Evolutionary conservation across 345 rosid species (phyloP).

Genomic region (Iberis pinnata): DNA sequence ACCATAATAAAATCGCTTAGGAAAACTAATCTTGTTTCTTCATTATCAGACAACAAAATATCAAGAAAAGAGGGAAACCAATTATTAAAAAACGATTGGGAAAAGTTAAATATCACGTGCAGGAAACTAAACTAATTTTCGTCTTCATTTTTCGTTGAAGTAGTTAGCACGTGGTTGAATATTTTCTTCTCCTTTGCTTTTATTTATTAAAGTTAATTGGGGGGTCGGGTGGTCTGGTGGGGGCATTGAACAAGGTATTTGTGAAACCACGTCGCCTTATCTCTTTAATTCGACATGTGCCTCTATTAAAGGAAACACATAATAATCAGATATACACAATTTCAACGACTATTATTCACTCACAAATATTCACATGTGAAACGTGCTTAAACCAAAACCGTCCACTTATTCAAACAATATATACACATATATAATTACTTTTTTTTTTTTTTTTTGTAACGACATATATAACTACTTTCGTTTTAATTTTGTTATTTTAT

Average conservation of each 20-base stretch:
- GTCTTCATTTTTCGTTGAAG: neutral
- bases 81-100: too few species aligned
- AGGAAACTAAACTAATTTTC: slow-evolving; percentile 2
- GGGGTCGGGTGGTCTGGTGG: too few species aligned
- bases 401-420: neutral
- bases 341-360: slow-evolving; percentile 9
- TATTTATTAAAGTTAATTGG: neutral
- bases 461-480: too few species aligned
- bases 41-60: too few species aligned
- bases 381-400: slow-evolving; percentile 15
- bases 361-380: slow-evolving; percentile 10
- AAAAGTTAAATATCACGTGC: slow-evolving; percentile 15
- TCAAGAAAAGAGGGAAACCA: too few species aligned
- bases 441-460: too few species aligned
- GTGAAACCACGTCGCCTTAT: slow-evolving; percentile 19
- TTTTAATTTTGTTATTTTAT: too few species aligned
- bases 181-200: neutral
- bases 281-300: slow-evolving; percentile 23
- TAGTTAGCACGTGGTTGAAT: slow-evolving; percentile 27
- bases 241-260: neutral
- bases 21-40: too few species aligned
- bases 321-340: slow-evolving; percentile 10
- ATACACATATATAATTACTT: too few species aligned
- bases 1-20: too few species aligned
- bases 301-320: slow-evolving; percentile 17